phyloP scores from a whole-genome alignment of 768 basidiomycete species.

The Lactarius vividus region DNA sequence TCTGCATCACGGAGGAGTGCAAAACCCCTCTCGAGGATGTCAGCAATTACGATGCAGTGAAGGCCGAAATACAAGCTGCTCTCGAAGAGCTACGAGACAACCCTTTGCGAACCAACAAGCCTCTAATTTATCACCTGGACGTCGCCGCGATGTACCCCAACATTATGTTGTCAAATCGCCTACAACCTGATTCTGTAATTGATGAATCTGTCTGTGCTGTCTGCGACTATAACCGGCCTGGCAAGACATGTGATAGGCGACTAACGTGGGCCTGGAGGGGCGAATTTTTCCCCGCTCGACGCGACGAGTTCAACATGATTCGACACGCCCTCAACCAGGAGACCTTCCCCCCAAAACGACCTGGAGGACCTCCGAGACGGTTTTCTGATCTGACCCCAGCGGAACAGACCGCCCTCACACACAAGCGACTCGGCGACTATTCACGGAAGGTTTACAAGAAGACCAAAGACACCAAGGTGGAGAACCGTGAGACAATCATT shows the following conservation, averaged over 20 bases:
- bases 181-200: constrained; percentile 97
- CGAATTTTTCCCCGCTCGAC: constrained; percentile 94
- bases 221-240: constrained; percentile 96
- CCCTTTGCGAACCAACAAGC: constrained; percentile 84
- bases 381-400: constrained; percentile 79
- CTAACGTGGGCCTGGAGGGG: constrained; percentile 99
- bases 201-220: constrained; percentile 96
- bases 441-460: constrained; percentile 99
- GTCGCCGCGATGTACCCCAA: constrained; percentile 99
- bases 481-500: constrained; percentile 90
- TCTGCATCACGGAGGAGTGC: constrained; percentile 85
- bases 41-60: constrained; percentile 95
- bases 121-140: constrained; percentile 97
- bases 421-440: constrained; percentile 97
- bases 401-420: constrained; percentile 89
- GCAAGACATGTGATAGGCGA: constrained; percentile 90
- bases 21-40: constrained; percentile 75
- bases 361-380: constrained; percentile 69
- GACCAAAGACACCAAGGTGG: constrained; percentile 94
- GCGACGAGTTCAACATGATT: constrained; percentile 99
- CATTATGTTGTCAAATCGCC: constrained; percentile 99
- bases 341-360: constrained; percentile 76
- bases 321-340: constrained; percentile 95
- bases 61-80: constrained; percentile 66
- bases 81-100: constrained; percentile 91